phyloP scores from a whole-genome alignment of 306 rosid genomes.

The Coriaria nepalensis region DNA sequence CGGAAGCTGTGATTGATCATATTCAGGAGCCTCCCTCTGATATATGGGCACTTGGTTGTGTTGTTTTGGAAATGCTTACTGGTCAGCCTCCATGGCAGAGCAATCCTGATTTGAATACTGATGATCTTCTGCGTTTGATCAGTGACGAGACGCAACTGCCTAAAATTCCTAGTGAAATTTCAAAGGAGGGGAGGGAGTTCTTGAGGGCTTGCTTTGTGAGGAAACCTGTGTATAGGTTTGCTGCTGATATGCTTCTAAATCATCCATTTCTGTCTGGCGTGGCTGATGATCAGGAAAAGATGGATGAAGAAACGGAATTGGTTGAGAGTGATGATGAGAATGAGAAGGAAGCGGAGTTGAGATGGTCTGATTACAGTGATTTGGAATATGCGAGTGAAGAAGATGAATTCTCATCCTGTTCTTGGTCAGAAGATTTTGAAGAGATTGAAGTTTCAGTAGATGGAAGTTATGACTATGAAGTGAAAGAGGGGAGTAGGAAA shows the following conservation, averaged over 20 bases:
- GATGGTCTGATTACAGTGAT: neutral
- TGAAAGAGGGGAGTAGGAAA: neutral
- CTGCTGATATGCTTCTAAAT: slow-evolving; percentile 19
- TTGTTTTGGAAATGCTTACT: slow-evolving; percentile 20
- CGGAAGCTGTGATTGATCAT: slow-evolving; percentile 11
- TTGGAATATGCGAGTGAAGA: neutral
- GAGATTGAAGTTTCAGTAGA: neutral
- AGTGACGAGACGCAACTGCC: neutral
- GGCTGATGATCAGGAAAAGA: neutral
- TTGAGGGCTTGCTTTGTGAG: slow-evolving; percentile 19
- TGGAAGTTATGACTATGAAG: neutral
- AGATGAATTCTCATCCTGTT: neutral
- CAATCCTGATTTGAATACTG: neutral
- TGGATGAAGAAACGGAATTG: neutral
- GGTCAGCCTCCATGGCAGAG: slow-evolving; percentile 13
- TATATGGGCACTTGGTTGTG: slow-evolving; percentile 24
- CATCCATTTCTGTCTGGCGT: slow-evolving; percentile 1
- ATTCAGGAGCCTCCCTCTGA: slow-evolving; percentile 13
- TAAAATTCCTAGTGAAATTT: slow-evolving; percentile 10
- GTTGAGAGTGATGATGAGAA: neutral
- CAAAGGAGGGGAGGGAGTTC: slow-evolving; percentile 8
- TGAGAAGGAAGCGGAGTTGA: neutral
- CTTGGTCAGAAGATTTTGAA: neutral
- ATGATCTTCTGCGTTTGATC: slow-evolving; percentile 1
- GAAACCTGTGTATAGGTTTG: slow-evolving; percentile 11